A percentile compares a stretch with the other conserved stretches of the same genome.
Conservation (phyloP, 1,139 yeast genomes). For the Pichia sp. region DNA sequence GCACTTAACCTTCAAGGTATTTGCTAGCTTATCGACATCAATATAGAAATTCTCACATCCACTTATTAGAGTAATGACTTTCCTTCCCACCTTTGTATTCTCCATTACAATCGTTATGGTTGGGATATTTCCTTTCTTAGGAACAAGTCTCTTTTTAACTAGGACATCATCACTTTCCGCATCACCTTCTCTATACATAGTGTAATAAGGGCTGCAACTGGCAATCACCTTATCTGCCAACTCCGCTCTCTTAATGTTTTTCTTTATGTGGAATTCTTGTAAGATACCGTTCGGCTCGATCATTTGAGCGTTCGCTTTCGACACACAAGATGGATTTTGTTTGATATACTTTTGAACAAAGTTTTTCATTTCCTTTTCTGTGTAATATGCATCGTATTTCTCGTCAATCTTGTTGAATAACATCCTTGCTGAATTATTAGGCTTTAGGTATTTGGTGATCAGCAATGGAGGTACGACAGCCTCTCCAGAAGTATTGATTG, state of each 20-base stretch:
- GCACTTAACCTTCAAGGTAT: slow-evolving; percentile 67
- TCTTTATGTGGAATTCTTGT: slow-evolving; percentile 22
- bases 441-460: slow-evolving; percentile 43
- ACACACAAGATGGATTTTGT: slow-evolving; percentile 37
- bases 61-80: slow-evolving; percentile 64
- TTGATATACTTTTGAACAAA: slow-evolving; percentile 52
- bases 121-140: slow-evolving; percentile 62
- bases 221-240: slow-evolving; percentile 20
- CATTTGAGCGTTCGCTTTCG: slow-evolving; percentile 37
- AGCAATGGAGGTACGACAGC: not conserved
- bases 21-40: slow-evolving; percentile 58
- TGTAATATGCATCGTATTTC: slow-evolving; percentile 37
- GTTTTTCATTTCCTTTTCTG: slow-evolving; percentile 45
- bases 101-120: slow-evolving; percentile 55
- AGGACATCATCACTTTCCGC: slow-evolving; percentile 15
- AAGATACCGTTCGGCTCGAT: slow-evolving; percentile 48
- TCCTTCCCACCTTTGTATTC: slow-evolving; percentile 77
- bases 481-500: not conserved
- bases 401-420: slow-evolving; percentile 42
- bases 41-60: slow-evolving; percentile 66
- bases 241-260: slow-evolving; percentile 37
- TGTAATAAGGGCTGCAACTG: slow-evolving; percentile 33
- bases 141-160: slow-evolving; percentile 23
- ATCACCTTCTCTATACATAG: slow-evolving; percentile 45
- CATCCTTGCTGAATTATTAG: slow-evolving; percentile 42